Base-by-base conservation (phyloP, 805 yeast genomes). In the Kluyveromyces lactis region DNA sequence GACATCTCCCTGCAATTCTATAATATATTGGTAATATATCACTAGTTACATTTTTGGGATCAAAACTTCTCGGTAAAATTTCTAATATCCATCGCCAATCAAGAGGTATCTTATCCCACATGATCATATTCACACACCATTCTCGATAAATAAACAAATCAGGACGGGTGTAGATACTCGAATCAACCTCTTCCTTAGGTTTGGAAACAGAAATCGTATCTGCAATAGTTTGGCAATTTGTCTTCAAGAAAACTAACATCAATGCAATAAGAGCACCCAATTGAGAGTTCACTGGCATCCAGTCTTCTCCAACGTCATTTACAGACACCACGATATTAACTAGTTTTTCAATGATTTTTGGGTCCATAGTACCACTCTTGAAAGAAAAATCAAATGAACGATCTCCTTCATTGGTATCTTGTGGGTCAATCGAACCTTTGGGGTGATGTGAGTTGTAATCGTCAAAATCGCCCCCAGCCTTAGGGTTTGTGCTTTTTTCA, bases 261-360 rank as follows among this genome's bases (percentile, higher is more conserved):
- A 92, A 59, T 0, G 96, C 94, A 33, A 85, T 56, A 0, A 85
- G 64, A 0, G 95, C 83, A 4, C 96, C 96, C 24, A 71, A 49
- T 18, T 65, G 64, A n/a, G 64, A 78, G 41, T 56, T 51, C 15
- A 48, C 60, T 3, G 62, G 59, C 35, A 58, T 46, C 58, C 59
- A 54, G 13, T 44, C 42, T 13, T 50, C 51, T 24, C 57, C 62
- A 6, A 40, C 42, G 27, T 59, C 62, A 36, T 42, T 44, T 7
- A 38, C 42, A 12, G 39, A 40, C 10, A 39, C 43, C 2, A 55
- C 38, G 4, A 56, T 41, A 23, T 44, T 45, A 5, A 58, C 33
- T 13, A 59, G 36, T 4, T 39, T 36, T 2, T 40, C 38, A 1
- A 39, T 33, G 10, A 41, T 13, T 18, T 32, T 40, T 4, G 40